Percentiles rank a stretch among this genome's conserved stretches.
These are phyloP conservation scores for Pulveroboletus ravenelii DNA, from an alignment of 768 basidiomycete genomes.

Conservation along the genomic window DNA sequence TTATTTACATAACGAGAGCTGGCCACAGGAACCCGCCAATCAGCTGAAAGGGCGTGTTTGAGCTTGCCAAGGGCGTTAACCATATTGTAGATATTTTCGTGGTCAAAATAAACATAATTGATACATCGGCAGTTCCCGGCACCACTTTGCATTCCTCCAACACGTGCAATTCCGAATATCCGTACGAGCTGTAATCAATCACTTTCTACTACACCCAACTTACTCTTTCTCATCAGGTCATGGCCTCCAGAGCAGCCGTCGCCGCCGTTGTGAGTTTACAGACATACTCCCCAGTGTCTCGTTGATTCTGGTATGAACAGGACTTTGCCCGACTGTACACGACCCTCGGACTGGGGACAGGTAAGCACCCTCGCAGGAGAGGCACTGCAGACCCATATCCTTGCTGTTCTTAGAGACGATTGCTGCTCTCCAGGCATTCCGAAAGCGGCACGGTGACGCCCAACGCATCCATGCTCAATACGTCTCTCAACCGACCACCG, in stretches of 20 bases:
- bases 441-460: constrained; percentile 91
- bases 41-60: too few relatives aligned
- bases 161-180: constrained; percentile 13
- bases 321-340: constrained; percentile 82
- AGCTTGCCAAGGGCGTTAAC: background rate
- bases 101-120: constrained; percentile 1
- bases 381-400: background rate
- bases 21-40: background rate
- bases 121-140: constrained; percentile 28
- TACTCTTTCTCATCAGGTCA: constrained; percentile 27
- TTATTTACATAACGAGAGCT: background rate
- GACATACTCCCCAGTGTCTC: background rate
- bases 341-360: constrained; percentile 81
- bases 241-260: constrained; percentile 70
- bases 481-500: constrained; percentile 66
- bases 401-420: constrained; percentile 65
- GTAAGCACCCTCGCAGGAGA: constrained; percentile 32
- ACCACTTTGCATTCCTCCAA: constrained; percentile 9
- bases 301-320: constrained; percentile 36
- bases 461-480: constrained; percentile 65
- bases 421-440: constrained; percentile 87
- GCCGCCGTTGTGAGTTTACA: constrained; percentile 53
- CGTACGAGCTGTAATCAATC: constrained; percentile 9
- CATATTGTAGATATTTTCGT: constrained; percentile 1
- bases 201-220: background rate